Conservation (phyloP, 176 grass and related monocot species). For the Dactylis glomerata region DNA sequence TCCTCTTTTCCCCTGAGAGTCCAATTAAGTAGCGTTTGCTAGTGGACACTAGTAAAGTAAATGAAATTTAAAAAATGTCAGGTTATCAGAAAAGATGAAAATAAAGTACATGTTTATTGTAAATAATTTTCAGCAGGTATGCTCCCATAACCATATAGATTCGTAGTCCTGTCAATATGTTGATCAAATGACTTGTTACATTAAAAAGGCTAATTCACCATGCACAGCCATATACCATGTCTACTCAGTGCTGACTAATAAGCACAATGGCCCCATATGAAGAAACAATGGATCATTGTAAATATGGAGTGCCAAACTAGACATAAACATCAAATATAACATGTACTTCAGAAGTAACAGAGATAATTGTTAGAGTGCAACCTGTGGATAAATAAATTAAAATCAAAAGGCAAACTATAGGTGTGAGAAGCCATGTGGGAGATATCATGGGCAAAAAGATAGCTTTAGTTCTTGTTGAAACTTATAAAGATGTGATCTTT, state of each 20-base stretch:
- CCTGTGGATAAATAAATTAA: constrained; percentile 1
- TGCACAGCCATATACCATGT: constrained; percentile 8
- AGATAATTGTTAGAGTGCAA: neutral
- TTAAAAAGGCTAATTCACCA: constrained; percentile 28
- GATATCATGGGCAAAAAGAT: neutral
- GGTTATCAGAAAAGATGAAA: constrained; percentile 6
- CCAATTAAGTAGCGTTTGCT: constrained; percentile 5
- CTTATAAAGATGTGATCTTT: neutral
- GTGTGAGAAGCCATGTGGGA: neutral
- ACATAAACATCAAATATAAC: constrained; percentile 9
- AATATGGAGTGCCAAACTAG: constrained; percentile 10
- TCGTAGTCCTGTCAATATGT: neutral
- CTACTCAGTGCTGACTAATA: constrained; percentile 35
- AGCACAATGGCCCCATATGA: neutral
- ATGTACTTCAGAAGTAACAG: neutral
- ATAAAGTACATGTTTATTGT: constrained; percentile 13
- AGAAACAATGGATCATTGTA: constrained; percentile 4
- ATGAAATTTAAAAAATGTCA: constrained; percentile 18
- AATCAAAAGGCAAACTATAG: constrained; percentile 4
- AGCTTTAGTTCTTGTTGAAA: neutral
- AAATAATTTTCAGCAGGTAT: constrained; percentile 10
- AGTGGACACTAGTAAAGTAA: constrained; percentile 29
- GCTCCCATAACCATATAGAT: constrained; percentile 23
- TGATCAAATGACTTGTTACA: constrained; percentile 10
- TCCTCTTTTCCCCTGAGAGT: neutral